Conservation (phyloP, 768 basidiomycete species). For the Pisolithus albus region DNA sequence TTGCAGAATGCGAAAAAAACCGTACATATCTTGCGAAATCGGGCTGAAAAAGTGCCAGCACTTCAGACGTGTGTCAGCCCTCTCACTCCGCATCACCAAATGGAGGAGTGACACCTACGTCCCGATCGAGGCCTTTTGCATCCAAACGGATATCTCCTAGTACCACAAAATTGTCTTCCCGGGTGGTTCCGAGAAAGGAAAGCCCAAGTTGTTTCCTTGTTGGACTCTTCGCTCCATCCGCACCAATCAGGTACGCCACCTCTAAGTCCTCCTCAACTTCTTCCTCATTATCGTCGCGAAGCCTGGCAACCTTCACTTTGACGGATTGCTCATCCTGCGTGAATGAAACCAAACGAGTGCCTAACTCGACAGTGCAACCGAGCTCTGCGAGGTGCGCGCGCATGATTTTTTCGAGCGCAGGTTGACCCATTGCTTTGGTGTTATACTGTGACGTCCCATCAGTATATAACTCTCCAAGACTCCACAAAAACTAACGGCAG, state of each 20-base stretch:
- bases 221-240: constrained; percentile 35
- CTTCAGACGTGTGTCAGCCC: constrained; percentile 4
- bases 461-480: neutral
- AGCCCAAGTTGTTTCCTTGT: constrained; percentile 37
- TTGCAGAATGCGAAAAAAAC: neutral
- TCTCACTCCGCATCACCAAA: neutral
- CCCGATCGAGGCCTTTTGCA: constrained; percentile 22
- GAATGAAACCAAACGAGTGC: constrained; percentile 40
- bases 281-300: constrained; percentile 9
- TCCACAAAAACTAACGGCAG: too few relatives aligned
- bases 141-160: constrained; percentile 33
- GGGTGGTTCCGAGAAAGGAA: constrained; percentile 36
- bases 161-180: constrained; percentile 18
- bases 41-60: constrained; percentile 19
- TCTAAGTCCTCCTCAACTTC: constrained; percentile 22
- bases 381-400: constrained; percentile 15
- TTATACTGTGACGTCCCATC: constrained; percentile 6
- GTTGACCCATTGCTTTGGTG: constrained; percentile 18
- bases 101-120: constrained; percentile 10
- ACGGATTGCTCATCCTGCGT: constrained; percentile 32
- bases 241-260: constrained; percentile 33
- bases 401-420: constrained; percentile 22
- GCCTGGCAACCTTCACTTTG: constrained; percentile 28
- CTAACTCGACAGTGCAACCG: constrained; percentile 33
- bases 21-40: constrained; percentile 1